Percentiles rank a stretch among this genome's conserved stretches.
phyloP scores from a whole-genome alignment of 306 rosid species.

The Rubus parviflorus region DNA sequence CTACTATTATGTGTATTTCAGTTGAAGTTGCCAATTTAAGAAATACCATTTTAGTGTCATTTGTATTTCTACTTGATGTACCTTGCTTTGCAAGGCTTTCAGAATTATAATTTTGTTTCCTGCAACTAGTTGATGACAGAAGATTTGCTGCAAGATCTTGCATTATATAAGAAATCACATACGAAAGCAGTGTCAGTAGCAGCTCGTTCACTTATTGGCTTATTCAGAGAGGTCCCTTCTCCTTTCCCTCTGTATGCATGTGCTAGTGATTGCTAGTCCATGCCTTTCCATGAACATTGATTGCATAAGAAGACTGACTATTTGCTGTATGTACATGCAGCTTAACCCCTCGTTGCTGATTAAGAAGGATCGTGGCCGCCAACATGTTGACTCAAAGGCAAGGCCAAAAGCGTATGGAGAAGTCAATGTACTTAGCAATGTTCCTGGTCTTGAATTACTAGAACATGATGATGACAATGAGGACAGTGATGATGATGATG shows the following conservation, averaged over 20 bases:
- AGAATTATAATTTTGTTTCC: conserved; percentile 29
- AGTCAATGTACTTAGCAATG: conserved; percentile 49
- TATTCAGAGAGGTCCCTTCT: conserved; percentile 72
- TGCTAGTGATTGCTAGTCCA: background rate
- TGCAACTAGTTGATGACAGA: conserved; percentile 78
- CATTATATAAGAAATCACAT: conserved; percentile 84
- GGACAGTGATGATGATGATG: conserved; percentile 36
- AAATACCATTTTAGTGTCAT: background rate
- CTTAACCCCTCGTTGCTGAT: conserved; percentile 78
- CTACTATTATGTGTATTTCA: conserved; percentile 8
- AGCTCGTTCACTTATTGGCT: conserved; percentile 77
- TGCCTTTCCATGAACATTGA: background rate
- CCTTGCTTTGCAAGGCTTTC: background rate
- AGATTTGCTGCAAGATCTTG: conserved; percentile 93
- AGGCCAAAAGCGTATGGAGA: conserved; percentile 88
- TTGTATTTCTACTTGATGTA: conserved; percentile 4
- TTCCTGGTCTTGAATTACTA: conserved; percentile 77
- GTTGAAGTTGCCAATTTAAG: conserved; percentile 7
- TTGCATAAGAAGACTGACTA: background rate
- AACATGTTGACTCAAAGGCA: conserved; percentile 52
- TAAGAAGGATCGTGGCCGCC: conserved; percentile 95
- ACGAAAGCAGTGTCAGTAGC: conserved; percentile 89
- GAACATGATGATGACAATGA: conserved; percentile 37
- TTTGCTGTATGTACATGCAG: conserved; percentile 45
- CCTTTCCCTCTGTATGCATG: background rate